Conservation (phyloP, 2,329 filamentous ascomycete genomes). For the Calonectria henricotiae region DNA sequence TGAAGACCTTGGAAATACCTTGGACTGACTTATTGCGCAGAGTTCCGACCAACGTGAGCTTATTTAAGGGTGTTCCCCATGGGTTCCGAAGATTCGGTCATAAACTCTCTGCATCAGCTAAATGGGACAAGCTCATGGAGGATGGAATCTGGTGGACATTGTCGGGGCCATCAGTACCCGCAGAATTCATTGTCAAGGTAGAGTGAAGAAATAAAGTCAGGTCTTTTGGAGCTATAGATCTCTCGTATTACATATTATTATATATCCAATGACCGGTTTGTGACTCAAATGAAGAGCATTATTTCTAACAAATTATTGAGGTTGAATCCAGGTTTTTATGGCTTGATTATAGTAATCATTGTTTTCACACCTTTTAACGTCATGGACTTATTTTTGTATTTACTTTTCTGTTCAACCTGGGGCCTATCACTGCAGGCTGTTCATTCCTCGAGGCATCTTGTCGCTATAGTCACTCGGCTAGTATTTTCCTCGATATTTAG, state of each 20-base stretch:
- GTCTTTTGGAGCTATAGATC: not conserved
- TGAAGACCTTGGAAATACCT: not conserved
- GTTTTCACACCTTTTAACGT: too few relatives aligned
- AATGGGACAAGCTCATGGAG: constrained; percentile 3
- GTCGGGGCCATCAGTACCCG: not conserved
- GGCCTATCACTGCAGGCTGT: too few relatives aligned
- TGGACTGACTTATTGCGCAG: not conserved
- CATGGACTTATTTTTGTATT: too few relatives aligned
- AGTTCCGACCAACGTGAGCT: not conserved
- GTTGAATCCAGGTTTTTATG: too few relatives aligned
- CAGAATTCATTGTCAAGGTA: not conserved
- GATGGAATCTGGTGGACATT: constrained; percentile 1
- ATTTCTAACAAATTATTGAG: too few relatives aligned
- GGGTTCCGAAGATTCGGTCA: constrained; percentile 10
- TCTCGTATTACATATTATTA: not conserved
- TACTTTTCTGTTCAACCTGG: too few relatives aligned
- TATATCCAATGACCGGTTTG: too few relatives aligned
- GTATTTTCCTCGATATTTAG: not conserved
- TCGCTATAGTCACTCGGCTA: not conserved
- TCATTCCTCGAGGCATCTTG: not conserved
- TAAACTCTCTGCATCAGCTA: not conserved
- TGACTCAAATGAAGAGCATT: too few relatives aligned
- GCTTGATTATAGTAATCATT: too few relatives aligned
- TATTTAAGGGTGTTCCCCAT: constrained; percentile 12
- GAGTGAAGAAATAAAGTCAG: not conserved